Conservation (phyloP, 768 basidiomycete species). For the Rhizopogon vulgaris region DNA sequence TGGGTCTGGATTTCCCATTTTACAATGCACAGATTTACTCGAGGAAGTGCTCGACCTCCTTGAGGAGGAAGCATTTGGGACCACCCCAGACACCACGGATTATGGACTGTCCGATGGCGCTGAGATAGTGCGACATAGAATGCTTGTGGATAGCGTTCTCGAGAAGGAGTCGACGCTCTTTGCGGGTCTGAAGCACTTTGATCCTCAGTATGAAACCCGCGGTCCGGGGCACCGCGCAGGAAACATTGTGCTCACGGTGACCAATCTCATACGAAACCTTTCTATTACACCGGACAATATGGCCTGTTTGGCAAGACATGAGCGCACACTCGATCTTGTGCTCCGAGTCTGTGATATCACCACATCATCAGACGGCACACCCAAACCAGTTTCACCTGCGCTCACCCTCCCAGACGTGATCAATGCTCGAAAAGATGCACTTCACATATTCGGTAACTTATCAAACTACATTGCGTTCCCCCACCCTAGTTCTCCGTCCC, state of each 20-base stretch:
- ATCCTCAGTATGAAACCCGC: constrained; percentile 20
- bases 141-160: constrained; percentile 51
- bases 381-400: constrained; percentile 43
- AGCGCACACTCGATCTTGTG: constrained; percentile 57
- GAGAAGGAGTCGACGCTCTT: constrained; percentile 58
- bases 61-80: constrained; percentile 73
- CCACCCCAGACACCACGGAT: constrained; percentile 28
- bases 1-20: constrained; percentile 63
- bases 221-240: constrained; percentile 59
- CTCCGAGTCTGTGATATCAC: constrained; percentile 63
- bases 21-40: constrained; percentile 71
- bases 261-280: constrained; percentile 85
- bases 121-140: constrained; percentile 55
- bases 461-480: constrained; percentile 47
- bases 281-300: constrained; percentile 70
- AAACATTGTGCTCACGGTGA: constrained; percentile 59
- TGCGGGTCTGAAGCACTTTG: constrained; percentile 37
- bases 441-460: constrained; percentile 64
- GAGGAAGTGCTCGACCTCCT: constrained; percentile 85
- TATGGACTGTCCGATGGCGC: constrained; percentile 23
- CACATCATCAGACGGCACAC: constrained; percentile 22
- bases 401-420: constrained; percentile 71
- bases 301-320: constrained; percentile 57
- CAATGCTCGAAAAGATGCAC: constrained; percentile 67
- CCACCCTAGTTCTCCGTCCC: constrained; percentile 30